Evolutionary conservation across 192 early-diverging fungal genomes (phyloP).

Genomic region (Backusella westeae): DNA sequence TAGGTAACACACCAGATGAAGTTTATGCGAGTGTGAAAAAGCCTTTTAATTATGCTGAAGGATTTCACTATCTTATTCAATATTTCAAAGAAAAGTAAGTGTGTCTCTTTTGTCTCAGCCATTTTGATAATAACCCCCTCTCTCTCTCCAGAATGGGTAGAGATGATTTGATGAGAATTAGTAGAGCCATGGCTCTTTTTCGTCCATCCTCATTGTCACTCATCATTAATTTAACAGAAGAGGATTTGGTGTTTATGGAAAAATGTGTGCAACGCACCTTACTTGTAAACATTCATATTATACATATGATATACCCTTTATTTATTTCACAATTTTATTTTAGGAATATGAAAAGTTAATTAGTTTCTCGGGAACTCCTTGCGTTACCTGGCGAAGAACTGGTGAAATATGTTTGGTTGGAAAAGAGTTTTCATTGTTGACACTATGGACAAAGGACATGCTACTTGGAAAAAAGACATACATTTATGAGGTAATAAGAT

Average conservation of each 20-base stretch:
- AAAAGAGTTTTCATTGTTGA: conserved; percentile 94
- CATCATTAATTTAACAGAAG: conserved; percentile 91
- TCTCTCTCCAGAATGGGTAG: conserved; percentile 69
- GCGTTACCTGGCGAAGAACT: conserved; percentile 94
- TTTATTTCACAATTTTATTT: background rate
- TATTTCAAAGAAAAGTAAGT: conserved; percentile 71
- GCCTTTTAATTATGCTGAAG: conserved; percentile 91
- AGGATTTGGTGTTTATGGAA: conserved; percentile 96
- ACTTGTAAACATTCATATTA: conserved; percentile 46
- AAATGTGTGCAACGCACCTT: conserved; percentile 93
- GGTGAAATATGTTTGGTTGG: conserved; percentile 95
- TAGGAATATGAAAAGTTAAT: conserved; percentile 96
- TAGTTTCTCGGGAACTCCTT: conserved; percentile 91
- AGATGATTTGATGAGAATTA: conserved; percentile 86
- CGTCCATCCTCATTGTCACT: conserved; percentile 91
- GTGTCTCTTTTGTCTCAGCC: background rate
- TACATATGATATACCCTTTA: background rate
- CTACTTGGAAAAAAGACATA: conserved; percentile 77
- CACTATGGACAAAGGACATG: conserved; percentile 85
- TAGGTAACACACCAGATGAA: conserved; percentile 52
- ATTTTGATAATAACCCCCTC: background rate
- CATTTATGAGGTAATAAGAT: conserved; percentile 65
- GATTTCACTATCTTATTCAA: conserved; percentile 88
- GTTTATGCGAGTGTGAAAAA: conserved; percentile 78
- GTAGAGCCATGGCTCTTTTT: conserved; percentile 84